Evolutionary conservation across 139 green algal species (phyloP), one percentile per base, ranked within the genome.

Genomic region (Picochlorum sp.): DNA sequence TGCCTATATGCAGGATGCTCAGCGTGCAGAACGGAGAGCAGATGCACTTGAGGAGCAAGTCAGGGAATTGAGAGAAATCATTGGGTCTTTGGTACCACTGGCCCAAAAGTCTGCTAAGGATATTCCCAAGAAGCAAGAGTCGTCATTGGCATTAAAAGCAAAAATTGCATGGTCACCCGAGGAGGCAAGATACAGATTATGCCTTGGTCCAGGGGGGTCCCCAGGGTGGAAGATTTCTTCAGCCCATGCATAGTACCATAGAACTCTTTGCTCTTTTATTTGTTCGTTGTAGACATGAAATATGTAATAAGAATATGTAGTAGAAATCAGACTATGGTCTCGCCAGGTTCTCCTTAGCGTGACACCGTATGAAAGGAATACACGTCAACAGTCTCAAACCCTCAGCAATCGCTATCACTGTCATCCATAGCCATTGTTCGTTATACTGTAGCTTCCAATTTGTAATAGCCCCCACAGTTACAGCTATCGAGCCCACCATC

Each of bases 31-130:
- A 46, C 16, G 7, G 13, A n/a, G 56, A 20, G 56, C 56, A n/a
- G 56, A 62, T 44, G 30, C 30, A 0, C 56, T 62, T 20, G 56
- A 62, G n/a, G n/a, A 21, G 16, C 18, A 62, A 46, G 56, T 62
- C 30, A 46, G 30, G 6, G 56, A 62, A 20, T 54, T 62, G 56
- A 44, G 56, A 26, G 30, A 46, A 20, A n/a, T 62, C 18, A 10
- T 62, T 11, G 23, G 50, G 10, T 49, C 50, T 26, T 26, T 58
- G 50, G 50, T 26, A 4, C 50, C 50, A 41, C 34, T 41, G 34
- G 8, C 34, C 34, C 34, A 41, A 41, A 41, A 11, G 8, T 41
- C 34, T 21, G 15, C 47, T 4, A 54, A 20, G 2, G 5, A 8
- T 6, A 54, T 20, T 20, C 15, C 18, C 16, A 54, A 54, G 47